Evolutionary conservation across 2,329 filamentous ascomycete genomes (phyloP).

Genomic region (Fusarium burgessii): DNA sequence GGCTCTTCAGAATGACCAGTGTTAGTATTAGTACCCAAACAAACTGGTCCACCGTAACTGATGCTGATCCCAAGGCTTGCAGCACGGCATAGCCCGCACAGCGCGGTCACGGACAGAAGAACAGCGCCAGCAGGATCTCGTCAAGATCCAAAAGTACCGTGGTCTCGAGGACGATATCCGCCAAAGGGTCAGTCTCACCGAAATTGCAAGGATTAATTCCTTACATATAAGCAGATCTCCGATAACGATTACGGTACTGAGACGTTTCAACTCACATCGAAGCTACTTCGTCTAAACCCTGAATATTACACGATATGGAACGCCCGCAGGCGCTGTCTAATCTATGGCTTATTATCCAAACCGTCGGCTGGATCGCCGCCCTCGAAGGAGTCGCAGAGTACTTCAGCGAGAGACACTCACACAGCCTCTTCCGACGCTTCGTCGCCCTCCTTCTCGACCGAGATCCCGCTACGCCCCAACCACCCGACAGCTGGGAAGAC

Average conservation of each 20-base stretch:
- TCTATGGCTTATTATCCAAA: slow-evolving; percentile 68
- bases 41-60: slow-evolving; percentile 31
- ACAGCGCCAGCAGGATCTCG: slow-evolving; percentile 76
- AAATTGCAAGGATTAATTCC: slow-evolving; percentile 10
- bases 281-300: slow-evolving; percentile 80
- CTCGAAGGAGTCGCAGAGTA: slow-evolving; percentile 67
- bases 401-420: slow-evolving; percentile 65
- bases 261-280: slow-evolving; percentile 76
- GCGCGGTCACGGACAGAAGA: slow-evolving; percentile 73
- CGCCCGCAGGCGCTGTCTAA: slow-evolving; percentile 79
- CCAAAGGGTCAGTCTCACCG: slow-evolving; percentile 64
- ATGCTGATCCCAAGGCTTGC: slow-evolving; percentile 42
- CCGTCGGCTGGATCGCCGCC: slow-evolving; percentile 62
- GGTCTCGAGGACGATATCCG: slow-evolving; percentile 76
- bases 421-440: slow-evolving; percentile 73
- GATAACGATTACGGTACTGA: slow-evolving; percentile 63
- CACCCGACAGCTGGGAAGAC: slow-evolving; percentile 63
- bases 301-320: slow-evolving; percentile 96
- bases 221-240: slow-evolving; percentile 49
- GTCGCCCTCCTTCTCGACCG: slow-evolving; percentile 63
- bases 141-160: slow-evolving; percentile 82
- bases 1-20: slow-evolving; percentile 39
- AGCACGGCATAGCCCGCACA: slow-evolving; percentile 88
- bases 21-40: slow-evolving; percentile 23
- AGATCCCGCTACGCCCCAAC: slow-evolving; percentile 61